Base-by-base conservation (phyloP, 177 flowering plant genomes). In the Vitis hybrid region DNA sequence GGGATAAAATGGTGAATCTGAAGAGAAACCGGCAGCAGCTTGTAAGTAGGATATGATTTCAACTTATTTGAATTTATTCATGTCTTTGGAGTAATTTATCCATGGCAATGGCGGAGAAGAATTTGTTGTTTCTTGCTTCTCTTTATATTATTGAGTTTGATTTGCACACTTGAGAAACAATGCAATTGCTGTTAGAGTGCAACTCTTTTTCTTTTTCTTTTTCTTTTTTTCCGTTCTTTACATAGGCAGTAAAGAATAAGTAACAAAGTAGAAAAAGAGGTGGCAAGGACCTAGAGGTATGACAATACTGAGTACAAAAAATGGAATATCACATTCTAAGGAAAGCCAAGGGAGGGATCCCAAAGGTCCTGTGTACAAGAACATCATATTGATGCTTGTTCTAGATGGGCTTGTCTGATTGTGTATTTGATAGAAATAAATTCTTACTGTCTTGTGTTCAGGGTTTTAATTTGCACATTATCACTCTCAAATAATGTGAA, bases 11-110 rank as follows among this genome's bases (percentile, higher is more conserved):
- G 79, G 69, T 80, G 84, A 19, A 19, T 19, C 19, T 19, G 19
- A 73, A 94, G 98, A 94, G 81, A 94, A 94, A 85, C 98, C 97
- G 10, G 98, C 98, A 32, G 95, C 97, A 57, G 72, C 87, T 65
- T 66, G 98, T 92, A 84, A 91, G 97, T 90, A 26, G 3, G 10
- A 59, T 62, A 45, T 15, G 13, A 26, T 62, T 70, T 64, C 55
- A 57, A 21, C 65, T 57, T 4, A 50, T 17, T 60, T 63, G 21
- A 45, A 64, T 67, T 68, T 52, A 23, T 12, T 58, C 26, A 34
- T 0, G 45, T 34, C 45, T 34, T 34, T 34, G 45, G 45, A 55
- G 40, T 13, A 30, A 13, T 17, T 14, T 62, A 13, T 34, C 14
- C 45, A 62, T 34, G 14, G 5, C 15, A 64, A 18, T 26, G 26